phyloP scores from a whole-genome alignment of 2,329 filamentous ascomycete species.

The Aspergillus novoparasiticus region DNA sequence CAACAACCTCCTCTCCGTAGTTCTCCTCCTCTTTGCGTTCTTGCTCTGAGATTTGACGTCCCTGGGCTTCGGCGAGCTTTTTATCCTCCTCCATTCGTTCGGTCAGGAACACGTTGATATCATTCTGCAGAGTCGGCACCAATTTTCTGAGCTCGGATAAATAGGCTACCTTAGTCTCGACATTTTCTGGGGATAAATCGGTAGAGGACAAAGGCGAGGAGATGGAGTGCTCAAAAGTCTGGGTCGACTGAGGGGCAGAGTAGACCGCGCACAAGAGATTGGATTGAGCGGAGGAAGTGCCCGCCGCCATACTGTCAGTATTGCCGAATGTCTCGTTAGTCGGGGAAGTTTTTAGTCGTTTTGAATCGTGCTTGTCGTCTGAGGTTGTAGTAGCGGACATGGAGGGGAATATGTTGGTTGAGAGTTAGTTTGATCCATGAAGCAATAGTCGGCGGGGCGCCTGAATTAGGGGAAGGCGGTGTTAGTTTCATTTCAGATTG shows the following conservation, averaged over 20 bases:
- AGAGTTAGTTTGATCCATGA: neutral
- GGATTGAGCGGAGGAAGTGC: neutral
- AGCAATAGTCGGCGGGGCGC: neutral
- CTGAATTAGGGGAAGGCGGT: neutral
- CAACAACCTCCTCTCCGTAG: conserved; percentile 79
- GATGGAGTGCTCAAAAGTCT: conserved; percentile 38
- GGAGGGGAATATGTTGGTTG: neutral
- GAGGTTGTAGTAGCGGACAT: neutral
- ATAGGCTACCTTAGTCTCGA: conserved; percentile 54
- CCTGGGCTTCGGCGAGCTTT: conserved; percentile 35
- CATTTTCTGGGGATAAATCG: conserved; percentile 21
- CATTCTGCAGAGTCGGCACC: conserved; percentile 55
- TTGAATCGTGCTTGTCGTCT: neutral
- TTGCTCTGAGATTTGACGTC: conserved; percentile 39
- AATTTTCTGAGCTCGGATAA: conserved; percentile 54
- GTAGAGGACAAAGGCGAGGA: conserved; percentile 23
- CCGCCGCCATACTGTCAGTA: neutral
- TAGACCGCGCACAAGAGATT: conserved; percentile 30
- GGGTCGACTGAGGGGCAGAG: conserved; percentile 30
- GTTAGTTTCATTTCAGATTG: conserved; percentile 4
- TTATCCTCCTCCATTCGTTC: conserved; percentile 65
- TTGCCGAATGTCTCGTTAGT: neutral
- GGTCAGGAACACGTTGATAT: conserved; percentile 63
- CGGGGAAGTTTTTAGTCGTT: neutral
- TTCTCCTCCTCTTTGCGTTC: conserved; percentile 57